Percentiles rank a stretch among this genome's conserved stretches.
Conservation (phyloP, 129 eudicot species). For the Ambrosia artemisiifolia region DNA sequence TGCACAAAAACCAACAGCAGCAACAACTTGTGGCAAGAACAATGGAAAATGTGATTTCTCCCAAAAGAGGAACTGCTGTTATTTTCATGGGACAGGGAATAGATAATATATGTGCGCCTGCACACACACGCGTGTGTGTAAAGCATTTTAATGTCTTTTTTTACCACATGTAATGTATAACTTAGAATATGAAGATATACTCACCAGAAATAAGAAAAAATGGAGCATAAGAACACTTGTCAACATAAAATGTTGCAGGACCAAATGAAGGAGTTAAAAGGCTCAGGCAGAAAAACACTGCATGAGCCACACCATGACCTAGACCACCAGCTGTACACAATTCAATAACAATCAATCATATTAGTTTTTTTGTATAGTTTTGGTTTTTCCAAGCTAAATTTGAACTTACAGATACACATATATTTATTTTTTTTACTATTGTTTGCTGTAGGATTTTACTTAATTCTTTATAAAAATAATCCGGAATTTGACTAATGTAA, state of each 20-base stretch:
- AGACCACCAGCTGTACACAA: conserved; percentile 87
- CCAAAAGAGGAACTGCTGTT: not conserved
- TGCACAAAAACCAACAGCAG: not conserved
- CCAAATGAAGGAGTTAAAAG: conserved; percentile 96
- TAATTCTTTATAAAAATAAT: not conserved
- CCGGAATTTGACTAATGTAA: not conserved
- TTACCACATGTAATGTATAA: conserved; percentile 5
- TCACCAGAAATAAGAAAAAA: conserved; percentile 89
- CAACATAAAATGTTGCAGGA: conserved; percentile 86
- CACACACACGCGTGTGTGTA: not conserved
- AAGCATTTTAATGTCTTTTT: not conserved
- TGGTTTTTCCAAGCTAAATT: not conserved
- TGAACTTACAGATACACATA: not conserved
- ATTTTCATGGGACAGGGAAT: not conserved
- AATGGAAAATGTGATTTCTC: not conserved
- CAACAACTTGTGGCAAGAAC: not conserved
- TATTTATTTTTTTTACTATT: not conserved
- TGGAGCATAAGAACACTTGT: conserved; percentile 80
- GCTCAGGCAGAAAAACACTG: conserved; percentile 90
- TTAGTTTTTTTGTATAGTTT: not conserved
- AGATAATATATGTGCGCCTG: not conserved
- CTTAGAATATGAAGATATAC: conserved; percentile 14
- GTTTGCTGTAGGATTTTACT: not conserved
- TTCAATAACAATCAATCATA: not conserved
- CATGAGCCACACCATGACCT: conserved; percentile 99